Evolutionary conservation across 352 stramenopile genomes (phyloP), one percentile per base, ranked within the genome.

Genomic region (Poterioochromonas sp.): DNA sequence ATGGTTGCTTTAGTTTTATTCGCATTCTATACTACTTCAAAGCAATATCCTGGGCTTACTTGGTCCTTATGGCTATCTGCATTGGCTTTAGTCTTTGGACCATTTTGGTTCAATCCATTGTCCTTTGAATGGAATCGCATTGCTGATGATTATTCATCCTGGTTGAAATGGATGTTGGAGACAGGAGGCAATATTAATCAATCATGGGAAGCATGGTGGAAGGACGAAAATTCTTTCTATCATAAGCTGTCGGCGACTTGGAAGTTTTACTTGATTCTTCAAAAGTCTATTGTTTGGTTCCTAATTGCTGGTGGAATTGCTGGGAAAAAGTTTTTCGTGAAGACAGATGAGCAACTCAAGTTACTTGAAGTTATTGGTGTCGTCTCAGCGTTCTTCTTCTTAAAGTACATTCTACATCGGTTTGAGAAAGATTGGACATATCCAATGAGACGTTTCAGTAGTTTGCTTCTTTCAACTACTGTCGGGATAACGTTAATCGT

Each of bases 61-160:
- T 99, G 95, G 95, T 98, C 92, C 18, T 84, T 99, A 44, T 99
- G 95, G 95, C 87, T 99, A 34, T 93, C 96, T 71, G 92, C 91
- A 15, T 81, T 93, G 39, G 91, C 88, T 40, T 97, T 95, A 81
- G 79, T 95, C 73, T 93, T 91, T 40, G 96, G 92, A 65, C 94
- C 94, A 39, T 98, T 98, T 86, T 98, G 94, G 94, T 98, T 98
- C 85, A 98, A 98, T 81, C 94, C 94, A 69, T 85, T 97, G 18
- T 94, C 92, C 53, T 97, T 98, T 79, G 93, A 98, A 79, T 98
- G 93, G 92, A 91, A 91, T 73, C 90, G 97, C 65, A 92, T 97
- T 18, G 83, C 88, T 49, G 85, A 91, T 44, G 93, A 98, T 81
- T 94, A 91, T 81, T 65, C 83, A 15, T 83, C 87, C 47, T 97